These are phyloP conservation scores for Fusarium sp. DNA, from an alignment of 2,329 filamentous ascomycete species.

Conservation along the genomic window DNA sequence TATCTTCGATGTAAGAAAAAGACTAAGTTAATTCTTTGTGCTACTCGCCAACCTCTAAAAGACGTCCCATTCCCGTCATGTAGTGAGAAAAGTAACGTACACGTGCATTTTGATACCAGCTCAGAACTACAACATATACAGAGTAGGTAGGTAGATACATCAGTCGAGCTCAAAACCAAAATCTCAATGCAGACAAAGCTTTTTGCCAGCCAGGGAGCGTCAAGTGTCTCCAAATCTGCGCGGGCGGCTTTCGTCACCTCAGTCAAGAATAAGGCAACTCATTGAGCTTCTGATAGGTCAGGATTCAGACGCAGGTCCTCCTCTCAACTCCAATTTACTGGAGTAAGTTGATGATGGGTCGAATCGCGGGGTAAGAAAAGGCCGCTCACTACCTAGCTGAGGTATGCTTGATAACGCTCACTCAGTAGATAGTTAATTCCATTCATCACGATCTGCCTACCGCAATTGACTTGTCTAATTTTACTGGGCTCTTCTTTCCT, in stretches of 20 bases:
- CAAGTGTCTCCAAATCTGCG: constrained; percentile 1
- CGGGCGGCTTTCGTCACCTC: constrained; percentile 22
- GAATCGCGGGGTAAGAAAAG: constrained; percentile 35
- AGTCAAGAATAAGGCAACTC: constrained; percentile 29
- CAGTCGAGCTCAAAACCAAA: constrained; percentile 3
- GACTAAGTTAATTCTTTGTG: too few relatives aligned
- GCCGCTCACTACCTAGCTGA: constrained; percentile 5
- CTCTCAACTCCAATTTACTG: constrained; percentile 8
- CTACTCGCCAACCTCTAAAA: too few relatives aligned
- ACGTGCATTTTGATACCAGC: background rate
- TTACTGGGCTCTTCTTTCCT: too few relatives aligned
- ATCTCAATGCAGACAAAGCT: background rate
- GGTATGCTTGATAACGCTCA: background rate
- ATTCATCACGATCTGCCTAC: background rate
- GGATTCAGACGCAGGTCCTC: background rate
- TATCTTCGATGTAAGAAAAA: too few relatives aligned
- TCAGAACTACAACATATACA: background rate
- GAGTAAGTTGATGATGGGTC: background rate
- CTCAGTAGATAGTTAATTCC: background rate
- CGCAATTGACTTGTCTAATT: background rate
- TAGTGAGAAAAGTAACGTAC: background rate
- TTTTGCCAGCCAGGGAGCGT: background rate
- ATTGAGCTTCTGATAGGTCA: constrained; percentile 32
- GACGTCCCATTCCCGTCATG: background rate
- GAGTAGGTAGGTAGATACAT: background rate